Percentiles rank a stretch among this genome's conserved stretches.
Evolutionary conservation across 768 basidiomycete species (phyloP).

Genomic region (Lentinus tigrinus): DNA sequence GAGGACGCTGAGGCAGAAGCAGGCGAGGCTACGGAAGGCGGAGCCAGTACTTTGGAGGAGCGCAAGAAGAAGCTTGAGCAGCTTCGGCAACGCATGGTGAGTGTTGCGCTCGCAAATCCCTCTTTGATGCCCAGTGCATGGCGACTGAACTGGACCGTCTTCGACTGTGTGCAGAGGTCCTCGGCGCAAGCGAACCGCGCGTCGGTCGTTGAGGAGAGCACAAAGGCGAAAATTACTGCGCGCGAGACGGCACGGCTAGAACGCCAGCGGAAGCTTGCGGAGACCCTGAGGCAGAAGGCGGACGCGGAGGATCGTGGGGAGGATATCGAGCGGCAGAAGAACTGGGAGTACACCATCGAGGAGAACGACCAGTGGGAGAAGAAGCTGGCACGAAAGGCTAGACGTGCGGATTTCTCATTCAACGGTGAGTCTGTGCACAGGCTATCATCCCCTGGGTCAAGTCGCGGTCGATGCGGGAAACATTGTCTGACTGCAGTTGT

Average conservation of each 20-base stretch:
- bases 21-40: neutral
- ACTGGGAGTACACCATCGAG: slow-evolving; percentile 94
- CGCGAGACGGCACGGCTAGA: slow-evolving; percentile 85
- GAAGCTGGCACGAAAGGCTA: slow-evolving; percentile 76
- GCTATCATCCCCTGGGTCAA: slow-evolving; percentile 5
- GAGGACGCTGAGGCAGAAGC: slow-evolving; percentile 16
- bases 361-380: slow-evolving; percentile 97
- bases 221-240: slow-evolving; percentile 71
- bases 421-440: slow-evolving; percentile 60
- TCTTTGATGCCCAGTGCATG: neutral
- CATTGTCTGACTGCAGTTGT: slow-evolving; percentile 2
- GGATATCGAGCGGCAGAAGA: slow-evolving; percentile 86
- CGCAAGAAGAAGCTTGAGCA: slow-evolving; percentile 75
- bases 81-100: slow-evolving; percentile 77
- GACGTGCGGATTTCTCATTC: slow-evolving; percentile 87
- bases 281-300: slow-evolving; percentile 77
- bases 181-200: slow-evolving; percentile 83
- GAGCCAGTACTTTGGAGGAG: slow-evolving; percentile 49
- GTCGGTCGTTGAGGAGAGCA: slow-evolving; percentile 82
- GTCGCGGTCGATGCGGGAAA: neutral
- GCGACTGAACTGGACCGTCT: too few species aligned
- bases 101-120: slow-evolving; percentile 22
- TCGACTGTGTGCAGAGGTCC: slow-evolving; percentile 28
- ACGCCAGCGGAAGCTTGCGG: slow-evolving; percentile 86
- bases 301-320: slow-evolving; percentile 92